These are phyloP conservation scores for Tarenaya hassleriana DNA, from an alignment of 345 rosid species.

Conservation along the genomic window DNA sequence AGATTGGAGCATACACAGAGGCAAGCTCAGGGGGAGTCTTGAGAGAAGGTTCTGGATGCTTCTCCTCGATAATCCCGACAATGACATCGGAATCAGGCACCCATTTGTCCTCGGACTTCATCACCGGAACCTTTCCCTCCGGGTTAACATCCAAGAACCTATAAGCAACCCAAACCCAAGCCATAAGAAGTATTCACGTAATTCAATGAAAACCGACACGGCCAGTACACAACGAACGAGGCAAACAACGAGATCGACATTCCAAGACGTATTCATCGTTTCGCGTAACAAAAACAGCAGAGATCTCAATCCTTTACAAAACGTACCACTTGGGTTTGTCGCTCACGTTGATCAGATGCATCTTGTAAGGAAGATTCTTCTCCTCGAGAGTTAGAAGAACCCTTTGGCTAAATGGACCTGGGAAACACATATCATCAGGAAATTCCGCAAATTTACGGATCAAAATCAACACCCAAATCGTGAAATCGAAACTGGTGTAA, in stretches of 20 bases:
- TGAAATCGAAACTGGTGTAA: background rate
- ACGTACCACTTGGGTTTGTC: constrained; percentile 80
- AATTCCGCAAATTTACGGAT: background rate
- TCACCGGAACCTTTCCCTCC: constrained; percentile 77
- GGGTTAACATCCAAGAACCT: constrained; percentile 84
- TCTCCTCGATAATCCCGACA: constrained; percentile 72
- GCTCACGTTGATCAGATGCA: constrained; percentile 45
- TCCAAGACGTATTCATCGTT: background rate
- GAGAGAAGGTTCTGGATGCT: constrained; percentile 70
- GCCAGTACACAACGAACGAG: background rate
- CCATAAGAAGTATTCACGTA: constrained; percentile 6
- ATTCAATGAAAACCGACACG: constrained; percentile 12
- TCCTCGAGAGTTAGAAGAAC: constrained; percentile 74
- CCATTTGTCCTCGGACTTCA: constrained; percentile 75
- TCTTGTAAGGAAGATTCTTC: constrained; percentile 64
- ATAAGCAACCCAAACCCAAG: constrained; percentile 16
- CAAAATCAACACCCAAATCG: constrained; percentile 1
- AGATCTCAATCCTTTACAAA: background rate
- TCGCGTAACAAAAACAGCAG: too few relatives aligned
- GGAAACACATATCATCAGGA: constrained; percentile 3
- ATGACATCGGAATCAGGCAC: constrained; percentile 81
- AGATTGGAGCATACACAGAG: constrained; percentile 41
- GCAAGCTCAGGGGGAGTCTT: constrained; percentile 55
- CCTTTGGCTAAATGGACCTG: constrained; percentile 78
- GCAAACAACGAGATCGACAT: background rate